These are phyloP conservation scores for Grosmannia clavigera DNA, from an alignment of 2,329 filamentous ascomycete species.

Conservation along the genomic window DNA sequence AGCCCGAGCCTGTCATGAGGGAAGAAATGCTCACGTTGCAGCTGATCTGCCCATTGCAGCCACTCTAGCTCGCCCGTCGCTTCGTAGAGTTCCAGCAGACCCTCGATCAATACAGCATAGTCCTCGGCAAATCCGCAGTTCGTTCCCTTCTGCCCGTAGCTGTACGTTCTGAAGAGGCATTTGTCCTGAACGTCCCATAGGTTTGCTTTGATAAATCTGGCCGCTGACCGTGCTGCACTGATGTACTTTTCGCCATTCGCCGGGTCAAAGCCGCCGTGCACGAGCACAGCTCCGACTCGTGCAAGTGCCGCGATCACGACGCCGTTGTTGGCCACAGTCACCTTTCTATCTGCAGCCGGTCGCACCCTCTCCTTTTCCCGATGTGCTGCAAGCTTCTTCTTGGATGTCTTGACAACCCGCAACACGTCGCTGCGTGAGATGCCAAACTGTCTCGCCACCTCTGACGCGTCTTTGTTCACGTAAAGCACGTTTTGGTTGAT, in stretches of 20 bases:
- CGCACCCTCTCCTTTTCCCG: conserved; percentile 62
- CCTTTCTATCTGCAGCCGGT: conserved; percentile 77
- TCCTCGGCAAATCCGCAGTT: conserved; percentile 79
- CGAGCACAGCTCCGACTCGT: conserved; percentile 57
- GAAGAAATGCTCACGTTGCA: conserved; percentile 50
- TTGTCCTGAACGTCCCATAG: conserved; percentile 56
- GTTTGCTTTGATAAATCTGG: conserved; percentile 56
- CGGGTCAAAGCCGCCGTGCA: conserved; percentile 35
- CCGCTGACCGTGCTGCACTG: conserved; percentile 53
- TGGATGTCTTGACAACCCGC: conserved; percentile 53
- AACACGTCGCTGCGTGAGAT: conserved; percentile 57
- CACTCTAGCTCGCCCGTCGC: conserved; percentile 61
- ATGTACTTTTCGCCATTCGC: conserved; percentile 49
- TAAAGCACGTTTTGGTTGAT: conserved; percentile 84
- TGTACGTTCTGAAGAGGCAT: conserved; percentile 63
- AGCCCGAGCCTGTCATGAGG: background rate
- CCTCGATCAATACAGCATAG: conserved; percentile 79
- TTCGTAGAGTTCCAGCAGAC: conserved; percentile 74
- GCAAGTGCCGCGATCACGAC: conserved; percentile 76
- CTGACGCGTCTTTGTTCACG: conserved; percentile 52
- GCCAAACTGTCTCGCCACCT: conserved; percentile 64
- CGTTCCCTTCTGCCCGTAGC: conserved; percentile 48
- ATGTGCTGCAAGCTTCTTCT: conserved; percentile 55
- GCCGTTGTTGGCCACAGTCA: conserved; percentile 79
- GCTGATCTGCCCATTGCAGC: conserved; percentile 65